Percentiles rank a stretch among this genome's conserved stretches.
Conservation (phyloP, 2,329 filamentous ascomycete species). For the Fusarium marasasianum region DNA sequence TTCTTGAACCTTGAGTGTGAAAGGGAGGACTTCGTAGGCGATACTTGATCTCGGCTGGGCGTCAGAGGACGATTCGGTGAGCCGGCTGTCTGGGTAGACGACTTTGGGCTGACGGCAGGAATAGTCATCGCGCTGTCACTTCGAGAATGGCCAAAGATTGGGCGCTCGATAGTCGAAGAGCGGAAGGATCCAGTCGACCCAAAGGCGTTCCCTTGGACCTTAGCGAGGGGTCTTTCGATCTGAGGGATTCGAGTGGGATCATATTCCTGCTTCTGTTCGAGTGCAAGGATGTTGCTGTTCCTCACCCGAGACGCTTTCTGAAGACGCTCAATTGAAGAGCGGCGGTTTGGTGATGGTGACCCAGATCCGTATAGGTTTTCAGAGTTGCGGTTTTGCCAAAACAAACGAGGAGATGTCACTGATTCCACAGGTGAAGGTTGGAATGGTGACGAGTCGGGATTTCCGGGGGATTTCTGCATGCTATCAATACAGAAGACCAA, state of each 20-base stretch:
- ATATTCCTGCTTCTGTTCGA: constrained; percentile 92
- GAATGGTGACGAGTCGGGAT: constrained; percentile 82
- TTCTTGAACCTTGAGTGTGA: constrained; percentile 73
- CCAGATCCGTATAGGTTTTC: constrained; percentile 75
- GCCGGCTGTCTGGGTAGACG: constrained; percentile 49
- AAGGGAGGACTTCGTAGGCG: constrained; percentile 90
- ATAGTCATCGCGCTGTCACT: constrained; percentile 66
- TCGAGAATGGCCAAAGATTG: constrained; percentile 57
- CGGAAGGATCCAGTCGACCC: constrained; percentile 66
- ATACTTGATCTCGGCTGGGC: constrained; percentile 76
- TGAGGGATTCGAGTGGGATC: constrained; percentile 81
- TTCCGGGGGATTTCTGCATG: constrained; percentile 71
- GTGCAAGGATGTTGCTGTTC: constrained; percentile 96
- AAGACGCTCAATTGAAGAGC: constrained; percentile 93
- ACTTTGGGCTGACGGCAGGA: constrained; percentile 65
- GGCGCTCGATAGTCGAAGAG: constrained; percentile 56
- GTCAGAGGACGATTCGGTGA: constrained; percentile 49
- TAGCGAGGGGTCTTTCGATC: constrained; percentile 83
- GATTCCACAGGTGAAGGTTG: constrained; percentile 80
- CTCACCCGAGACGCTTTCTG: constrained; percentile 95
- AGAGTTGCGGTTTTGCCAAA: constrained; percentile 86
- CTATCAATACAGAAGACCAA: constrained; percentile 44
- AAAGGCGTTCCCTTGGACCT: constrained; percentile 78
- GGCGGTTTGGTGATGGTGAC: constrained; percentile 77
- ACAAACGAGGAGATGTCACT: constrained; percentile 80